Conservation (phyloP, 139 green algal species). For the Chlorella sorokiniana region DNA sequence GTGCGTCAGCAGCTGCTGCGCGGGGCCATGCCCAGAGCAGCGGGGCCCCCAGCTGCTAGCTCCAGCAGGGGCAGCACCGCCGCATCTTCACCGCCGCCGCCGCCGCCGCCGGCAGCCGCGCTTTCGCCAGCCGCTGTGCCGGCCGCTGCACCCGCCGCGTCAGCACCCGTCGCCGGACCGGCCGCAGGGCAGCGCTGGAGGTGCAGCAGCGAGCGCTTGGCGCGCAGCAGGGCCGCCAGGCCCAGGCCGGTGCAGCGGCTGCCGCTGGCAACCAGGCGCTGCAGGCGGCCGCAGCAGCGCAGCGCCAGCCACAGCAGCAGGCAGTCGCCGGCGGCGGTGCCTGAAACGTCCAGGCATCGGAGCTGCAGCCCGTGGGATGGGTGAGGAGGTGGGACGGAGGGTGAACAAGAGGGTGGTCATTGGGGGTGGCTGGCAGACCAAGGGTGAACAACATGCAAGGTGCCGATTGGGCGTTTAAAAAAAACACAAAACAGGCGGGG, state of each 20-base stretch:
- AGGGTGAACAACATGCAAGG: no score
- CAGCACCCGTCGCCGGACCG: neutral
- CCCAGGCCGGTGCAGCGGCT: neutral
- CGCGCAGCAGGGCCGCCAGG: neutral
- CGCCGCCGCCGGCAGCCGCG: neutral
- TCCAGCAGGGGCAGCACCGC: constrained; percentile 8
- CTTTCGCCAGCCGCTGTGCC: neutral
- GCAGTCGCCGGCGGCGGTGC: constrained; percentile 2
- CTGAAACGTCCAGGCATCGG: constrained; percentile 5
- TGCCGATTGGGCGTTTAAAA: no score
- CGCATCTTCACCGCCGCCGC: no score
- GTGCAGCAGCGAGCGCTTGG: constrained; percentile 21
- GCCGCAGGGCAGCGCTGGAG: neutral
- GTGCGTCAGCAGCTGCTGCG: neutral
- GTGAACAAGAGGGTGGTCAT: no score
- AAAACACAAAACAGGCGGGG: neutral
- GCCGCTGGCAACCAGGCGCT: neutral
- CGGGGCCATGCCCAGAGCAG: neutral
- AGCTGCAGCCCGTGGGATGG: constrained; percentile 15
- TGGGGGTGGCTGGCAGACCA: no score
- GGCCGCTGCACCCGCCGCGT: neutral
- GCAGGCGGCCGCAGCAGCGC: constrained; percentile 14
- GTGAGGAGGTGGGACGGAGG: no score
- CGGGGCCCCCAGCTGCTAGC: neutral
- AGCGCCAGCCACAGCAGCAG: constrained; percentile 28